phyloP scores from a whole-genome alignment of 306 rosid genomes.

The Corylus heterophylla region DNA sequence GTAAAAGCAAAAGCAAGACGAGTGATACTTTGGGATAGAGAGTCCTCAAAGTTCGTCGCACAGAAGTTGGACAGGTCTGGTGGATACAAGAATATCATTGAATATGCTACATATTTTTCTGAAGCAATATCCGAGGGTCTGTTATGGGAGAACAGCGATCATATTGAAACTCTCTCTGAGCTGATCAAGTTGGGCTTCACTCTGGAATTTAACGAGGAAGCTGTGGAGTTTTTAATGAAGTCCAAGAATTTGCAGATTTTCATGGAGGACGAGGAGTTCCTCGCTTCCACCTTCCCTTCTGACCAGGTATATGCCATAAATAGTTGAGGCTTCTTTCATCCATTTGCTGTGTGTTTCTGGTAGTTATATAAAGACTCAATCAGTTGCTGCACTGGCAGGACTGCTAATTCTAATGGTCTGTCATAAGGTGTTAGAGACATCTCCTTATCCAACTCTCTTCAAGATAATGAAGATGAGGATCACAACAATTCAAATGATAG shows the following conservation, averaged over 20 bases:
- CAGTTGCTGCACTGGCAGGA: too few species aligned
- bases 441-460: too few species aligned
- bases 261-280: slow-evolving; percentile 63
- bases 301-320: slow-evolving; percentile 2
- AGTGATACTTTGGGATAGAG: slow-evolving; percentile 52
- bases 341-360: background rate
- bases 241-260: slow-evolving; percentile 62
- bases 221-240: slow-evolving; percentile 56
- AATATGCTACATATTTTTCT: slow-evolving; percentile 59
- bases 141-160: slow-evolving; percentile 51
- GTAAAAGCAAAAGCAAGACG: slow-evolving; percentile 30
- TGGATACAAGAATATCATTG: slow-evolving; percentile 33
- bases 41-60: slow-evolving; percentile 35
- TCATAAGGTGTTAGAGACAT: too few species aligned
- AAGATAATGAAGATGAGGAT: too few species aligned
- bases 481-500: too few species aligned
- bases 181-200: slow-evolving; percentile 59
- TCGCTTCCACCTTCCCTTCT: slow-evolving; percentile 41
- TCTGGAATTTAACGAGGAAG: slow-evolving; percentile 54
- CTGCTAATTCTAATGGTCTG: too few species aligned
- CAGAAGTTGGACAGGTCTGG: slow-evolving; percentile 34
- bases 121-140: slow-evolving; percentile 59
- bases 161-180: slow-evolving; percentile 51
- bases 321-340: background rate
- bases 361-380: too few species aligned